Percentiles rank a stretch among this genome's conserved stretches.
phyloP scores from a whole-genome alignment of 495 filamentous ascomycete species.

The Chaetomium tenue region DNA sequence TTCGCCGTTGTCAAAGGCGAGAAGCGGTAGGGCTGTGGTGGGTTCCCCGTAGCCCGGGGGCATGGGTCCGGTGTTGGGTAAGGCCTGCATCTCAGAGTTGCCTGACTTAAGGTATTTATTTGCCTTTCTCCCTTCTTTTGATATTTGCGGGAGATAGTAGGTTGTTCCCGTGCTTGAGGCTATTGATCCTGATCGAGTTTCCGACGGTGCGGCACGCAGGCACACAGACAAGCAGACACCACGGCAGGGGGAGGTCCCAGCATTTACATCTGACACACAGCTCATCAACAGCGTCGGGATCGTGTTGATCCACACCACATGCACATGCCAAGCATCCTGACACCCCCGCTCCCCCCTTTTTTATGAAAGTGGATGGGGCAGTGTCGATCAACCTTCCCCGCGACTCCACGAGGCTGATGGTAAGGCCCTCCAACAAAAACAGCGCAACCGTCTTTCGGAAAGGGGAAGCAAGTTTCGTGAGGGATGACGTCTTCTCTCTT shows the following conservation, averaged over 20 bases:
- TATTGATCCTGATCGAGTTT: neutral
- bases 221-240: too few species aligned
- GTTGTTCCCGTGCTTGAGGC: neutral
- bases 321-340: conserved; percentile 4
- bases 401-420: conserved; percentile 3
- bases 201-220: neutral
- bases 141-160: neutral
- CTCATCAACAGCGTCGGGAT: neutral
- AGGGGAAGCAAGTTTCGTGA: neutral
- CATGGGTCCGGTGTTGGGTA: conserved; percentile 11
- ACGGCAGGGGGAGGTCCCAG: neutral
- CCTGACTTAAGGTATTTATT: too few species aligned
- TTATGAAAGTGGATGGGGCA: neutral
- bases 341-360: neutral
- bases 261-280: neutral
- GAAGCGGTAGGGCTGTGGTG: conserved; percentile 28
- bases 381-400: conserved; percentile 1
- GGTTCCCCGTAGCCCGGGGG: conserved; percentile 16
- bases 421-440: too few species aligned
- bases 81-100: conserved; percentile 7
- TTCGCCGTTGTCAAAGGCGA: conserved; percentile 23
- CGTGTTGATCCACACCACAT: conserved; percentile 4
- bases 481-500: conserved; percentile 8
- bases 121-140: neutral
- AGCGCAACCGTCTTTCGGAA: neutral